Conservation (phyloP, 768 basidiomycete species). For the Neoboletus magnificus region DNA sequence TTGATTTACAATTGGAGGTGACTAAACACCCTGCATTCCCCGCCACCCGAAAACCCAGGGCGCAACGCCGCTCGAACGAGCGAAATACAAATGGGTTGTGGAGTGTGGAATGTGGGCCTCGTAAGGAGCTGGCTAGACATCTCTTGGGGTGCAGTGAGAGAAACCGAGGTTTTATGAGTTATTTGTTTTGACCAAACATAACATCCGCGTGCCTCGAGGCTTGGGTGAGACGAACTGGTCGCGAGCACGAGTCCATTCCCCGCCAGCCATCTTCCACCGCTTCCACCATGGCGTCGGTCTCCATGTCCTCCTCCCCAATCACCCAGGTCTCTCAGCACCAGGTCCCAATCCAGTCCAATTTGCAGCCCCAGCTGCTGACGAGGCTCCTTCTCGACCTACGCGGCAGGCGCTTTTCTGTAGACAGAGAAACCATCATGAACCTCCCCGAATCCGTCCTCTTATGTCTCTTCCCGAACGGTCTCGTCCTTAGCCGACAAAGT, state of each 20-base stretch:
- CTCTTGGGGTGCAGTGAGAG: background rate
- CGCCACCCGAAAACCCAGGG: background rate
- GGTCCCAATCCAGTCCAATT: constrained; percentile 59
- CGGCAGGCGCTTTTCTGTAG: constrained; percentile 87
- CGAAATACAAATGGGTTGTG: background rate
- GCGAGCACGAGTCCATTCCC: constrained; percentile 11
- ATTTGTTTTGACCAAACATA: constrained; percentile 32
- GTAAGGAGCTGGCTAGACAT: background rate
- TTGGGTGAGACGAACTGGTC: constrained; percentile 21
- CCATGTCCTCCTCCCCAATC: constrained; percentile 52
- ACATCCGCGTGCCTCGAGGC: constrained; percentile 30
- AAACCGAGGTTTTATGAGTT: constrained; percentile 9
- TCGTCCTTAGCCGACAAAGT: constrained; percentile 87
- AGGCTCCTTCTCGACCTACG: constrained; percentile 90
- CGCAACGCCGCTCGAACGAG: background rate
- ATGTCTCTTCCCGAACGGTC: constrained; percentile 95
- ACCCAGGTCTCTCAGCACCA: constrained; percentile 52
- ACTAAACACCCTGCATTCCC: background rate
- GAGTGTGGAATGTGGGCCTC: too few species aligned
- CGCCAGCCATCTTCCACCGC: constrained; percentile 11
- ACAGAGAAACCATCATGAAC: constrained; percentile 97
- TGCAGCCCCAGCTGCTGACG: constrained; percentile 86
- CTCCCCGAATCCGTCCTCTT: constrained; percentile 95
- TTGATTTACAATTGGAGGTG: background rate
- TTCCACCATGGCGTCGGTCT: constrained; percentile 36